phyloP scores from a whole-genome alignment of 306 rosid species.

The Alnus glutinosa region DNA sequence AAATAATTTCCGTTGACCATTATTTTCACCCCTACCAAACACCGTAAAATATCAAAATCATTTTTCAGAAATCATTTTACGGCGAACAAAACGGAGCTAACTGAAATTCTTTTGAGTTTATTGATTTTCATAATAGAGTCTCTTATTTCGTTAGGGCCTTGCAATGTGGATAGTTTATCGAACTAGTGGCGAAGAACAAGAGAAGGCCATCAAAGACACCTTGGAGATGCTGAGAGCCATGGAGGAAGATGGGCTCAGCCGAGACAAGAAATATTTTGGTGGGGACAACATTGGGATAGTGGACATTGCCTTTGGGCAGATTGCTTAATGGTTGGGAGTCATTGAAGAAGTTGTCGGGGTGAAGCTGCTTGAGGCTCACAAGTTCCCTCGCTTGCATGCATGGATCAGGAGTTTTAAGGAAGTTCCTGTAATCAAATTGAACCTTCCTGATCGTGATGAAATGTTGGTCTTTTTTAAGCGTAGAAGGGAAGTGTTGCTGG shows the following conservation, averaged over 20 bases:
- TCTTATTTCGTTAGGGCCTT: background rate
- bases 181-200: constrained; percentile 7
- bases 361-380: constrained; percentile 21
- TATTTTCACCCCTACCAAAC: too few species aligned
- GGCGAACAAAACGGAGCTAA: too few species aligned
- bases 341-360: constrained; percentile 12
- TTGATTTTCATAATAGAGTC: background rate
- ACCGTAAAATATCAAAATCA: too few species aligned
- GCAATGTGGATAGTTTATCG: background rate
- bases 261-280: constrained; percentile 26
- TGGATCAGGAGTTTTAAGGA: constrained; percentile 28
- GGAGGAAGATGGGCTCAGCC: constrained; percentile 9
- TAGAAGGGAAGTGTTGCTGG: background rate
- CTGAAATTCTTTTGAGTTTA: too few species aligned
- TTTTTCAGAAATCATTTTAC: too few species aligned
- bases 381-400: constrained; percentile 26
- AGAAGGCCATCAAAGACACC: constrained; percentile 10
- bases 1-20: too few species aligned
- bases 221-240: constrained; percentile 14
- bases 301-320: constrained; percentile 28
- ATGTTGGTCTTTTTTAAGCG: background rate
- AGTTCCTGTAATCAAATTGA: constrained; percentile 26
- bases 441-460: constrained; percentile 29
- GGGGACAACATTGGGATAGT: constrained; percentile 30
- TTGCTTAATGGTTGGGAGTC: constrained; percentile 26